Evolutionary conservation across 768 basidiomycete genomes (phyloP).

Genomic region (Chalciporus pseudorubinellus): DNA sequence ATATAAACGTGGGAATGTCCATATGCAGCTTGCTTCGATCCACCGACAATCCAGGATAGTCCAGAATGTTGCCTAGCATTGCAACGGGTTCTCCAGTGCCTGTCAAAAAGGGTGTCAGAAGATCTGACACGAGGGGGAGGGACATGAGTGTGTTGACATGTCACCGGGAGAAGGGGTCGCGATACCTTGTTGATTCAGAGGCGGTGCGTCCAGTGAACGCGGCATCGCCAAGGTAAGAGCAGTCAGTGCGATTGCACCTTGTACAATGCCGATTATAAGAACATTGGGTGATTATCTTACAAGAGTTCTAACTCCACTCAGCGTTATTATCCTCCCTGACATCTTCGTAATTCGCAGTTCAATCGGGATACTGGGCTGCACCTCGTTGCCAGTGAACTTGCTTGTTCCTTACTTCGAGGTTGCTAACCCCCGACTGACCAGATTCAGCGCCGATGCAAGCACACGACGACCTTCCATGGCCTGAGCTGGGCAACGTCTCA

Average conservation of each 20-base stretch:
- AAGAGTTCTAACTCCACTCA: conserved; percentile 37
- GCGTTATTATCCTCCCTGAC: conserved; percentile 23
- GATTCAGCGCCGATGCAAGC: conserved; percentile 36
- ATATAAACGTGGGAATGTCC: conserved; percentile 34
- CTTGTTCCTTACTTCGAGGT: conserved; percentile 4
- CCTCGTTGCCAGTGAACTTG: conserved; percentile 9
- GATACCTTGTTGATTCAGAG: conserved; percentile 31
- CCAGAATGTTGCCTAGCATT: conserved; percentile 29
- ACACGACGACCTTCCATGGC: conserved; percentile 79
- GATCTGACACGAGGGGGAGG: conserved; percentile 19
- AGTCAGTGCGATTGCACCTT: conserved; percentile 25
- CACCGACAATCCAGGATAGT: conserved; percentile 34
- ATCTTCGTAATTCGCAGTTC: conserved; percentile 12
- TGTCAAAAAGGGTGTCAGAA: conserved; percentile 34
- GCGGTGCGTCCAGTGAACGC: conserved; percentile 33
- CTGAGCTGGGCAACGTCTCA: conserved; percentile 81
- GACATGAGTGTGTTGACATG: conserved; percentile 37
- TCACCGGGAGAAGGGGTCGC: conserved; percentile 29
- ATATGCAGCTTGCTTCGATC: conserved; percentile 17
- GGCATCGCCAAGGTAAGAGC: conserved; percentile 35
- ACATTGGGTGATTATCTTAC: conserved; percentile 34
- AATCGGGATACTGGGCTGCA: conserved; percentile 15
- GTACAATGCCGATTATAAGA: conserved; percentile 36
- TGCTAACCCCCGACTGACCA: conserved; percentile 6
- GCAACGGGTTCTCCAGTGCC: conserved; percentile 24